phyloP scores from a whole-genome alignment of 768 basidiomycete genomes.

The Xerocomus brunneocitrinus region DNA sequence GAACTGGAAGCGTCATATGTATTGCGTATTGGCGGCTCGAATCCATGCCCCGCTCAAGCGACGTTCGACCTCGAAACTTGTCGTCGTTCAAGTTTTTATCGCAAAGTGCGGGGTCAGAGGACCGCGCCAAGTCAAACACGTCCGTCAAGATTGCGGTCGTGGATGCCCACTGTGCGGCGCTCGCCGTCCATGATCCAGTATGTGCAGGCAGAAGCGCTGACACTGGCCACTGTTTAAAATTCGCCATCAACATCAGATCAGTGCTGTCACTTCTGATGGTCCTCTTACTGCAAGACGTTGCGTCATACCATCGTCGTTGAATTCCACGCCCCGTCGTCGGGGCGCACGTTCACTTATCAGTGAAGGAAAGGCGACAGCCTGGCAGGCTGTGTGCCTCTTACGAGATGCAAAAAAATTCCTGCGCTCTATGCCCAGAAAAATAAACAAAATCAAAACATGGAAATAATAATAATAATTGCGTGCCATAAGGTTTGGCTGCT shows the following conservation, averaged over 20 bases:
- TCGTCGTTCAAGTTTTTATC: background rate
- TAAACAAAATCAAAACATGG: background rate
- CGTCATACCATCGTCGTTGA: background rate
- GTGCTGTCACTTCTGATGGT: background rate
- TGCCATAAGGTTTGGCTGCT: slow-evolving; percentile 12
- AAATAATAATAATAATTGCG: slow-evolving; percentile 9
- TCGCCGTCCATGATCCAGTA: background rate
- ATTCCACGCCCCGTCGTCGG: background rate
- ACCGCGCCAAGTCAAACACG: background rate
- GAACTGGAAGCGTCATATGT: background rate
- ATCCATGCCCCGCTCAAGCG: background rate
- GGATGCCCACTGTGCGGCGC: background rate
- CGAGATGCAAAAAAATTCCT: slow-evolving; percentile 20
- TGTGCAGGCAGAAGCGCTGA: background rate
- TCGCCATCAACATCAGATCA: background rate
- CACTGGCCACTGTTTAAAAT: background rate
- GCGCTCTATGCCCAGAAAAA: slow-evolving; percentile 24
- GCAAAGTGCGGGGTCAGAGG: background rate
- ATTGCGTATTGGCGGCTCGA: background rate
- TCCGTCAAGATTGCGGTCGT: background rate
- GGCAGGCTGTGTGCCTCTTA: slow-evolving; percentile 18
- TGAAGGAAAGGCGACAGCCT: slow-evolving; percentile 9
- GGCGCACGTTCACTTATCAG: slow-evolving; percentile 25
- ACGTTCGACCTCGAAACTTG: background rate
- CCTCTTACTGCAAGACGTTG: background rate